Conservation (phyloP, 202 grass and related monocot genomes). For the Alloteropsis angusta region DNA sequence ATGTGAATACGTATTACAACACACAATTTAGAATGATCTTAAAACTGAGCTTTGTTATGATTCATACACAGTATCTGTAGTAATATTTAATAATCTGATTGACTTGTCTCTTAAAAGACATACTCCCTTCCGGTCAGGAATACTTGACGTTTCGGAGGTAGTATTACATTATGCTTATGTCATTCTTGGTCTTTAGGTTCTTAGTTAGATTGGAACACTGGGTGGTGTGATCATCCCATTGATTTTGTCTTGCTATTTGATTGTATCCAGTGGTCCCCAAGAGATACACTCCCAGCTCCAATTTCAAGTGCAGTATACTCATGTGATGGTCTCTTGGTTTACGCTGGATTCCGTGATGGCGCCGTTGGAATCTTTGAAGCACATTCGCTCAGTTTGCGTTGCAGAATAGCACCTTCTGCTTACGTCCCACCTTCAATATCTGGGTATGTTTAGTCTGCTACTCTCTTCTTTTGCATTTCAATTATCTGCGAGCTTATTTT, state of each 20-base stretch:
- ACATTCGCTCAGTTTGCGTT: slow-evolving; percentile 57
- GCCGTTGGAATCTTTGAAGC: slow-evolving; percentile 84
- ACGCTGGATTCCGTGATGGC: slow-evolving; percentile 73
- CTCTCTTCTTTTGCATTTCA: neutral
- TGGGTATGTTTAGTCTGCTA: slow-evolving; percentile 27
- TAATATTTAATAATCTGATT: too few relatives aligned
- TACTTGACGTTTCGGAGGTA: too few relatives aligned
- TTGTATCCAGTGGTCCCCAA: slow-evolving; percentile 59
- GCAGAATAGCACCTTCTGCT: slow-evolving; percentile 64
- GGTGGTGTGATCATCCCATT: neutral
- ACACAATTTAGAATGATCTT: neutral
- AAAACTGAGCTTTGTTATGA: neutral
- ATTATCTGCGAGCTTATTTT: neutral
- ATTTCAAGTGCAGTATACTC: slow-evolving; percentile 94
- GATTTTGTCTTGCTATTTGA: neutral
- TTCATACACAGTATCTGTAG: too few relatives aligned
- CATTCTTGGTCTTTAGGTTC: neutral
- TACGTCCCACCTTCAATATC: slow-evolving; percentile 65
- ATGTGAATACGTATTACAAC: neutral
- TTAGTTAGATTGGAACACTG: neutral
- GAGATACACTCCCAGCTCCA: slow-evolving; percentile 63
- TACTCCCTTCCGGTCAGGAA: too few relatives aligned
- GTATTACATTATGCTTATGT: too few relatives aligned
- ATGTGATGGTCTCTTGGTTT: slow-evolving; percentile 67
- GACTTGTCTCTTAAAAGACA: too few relatives aligned